A percentile compares a stretch with the other conserved stretches of the same genome.
phyloP scores from a whole-genome alignment of 2,329 filamentous ascomycete genomes.

The Nemania diffusa region DNA sequence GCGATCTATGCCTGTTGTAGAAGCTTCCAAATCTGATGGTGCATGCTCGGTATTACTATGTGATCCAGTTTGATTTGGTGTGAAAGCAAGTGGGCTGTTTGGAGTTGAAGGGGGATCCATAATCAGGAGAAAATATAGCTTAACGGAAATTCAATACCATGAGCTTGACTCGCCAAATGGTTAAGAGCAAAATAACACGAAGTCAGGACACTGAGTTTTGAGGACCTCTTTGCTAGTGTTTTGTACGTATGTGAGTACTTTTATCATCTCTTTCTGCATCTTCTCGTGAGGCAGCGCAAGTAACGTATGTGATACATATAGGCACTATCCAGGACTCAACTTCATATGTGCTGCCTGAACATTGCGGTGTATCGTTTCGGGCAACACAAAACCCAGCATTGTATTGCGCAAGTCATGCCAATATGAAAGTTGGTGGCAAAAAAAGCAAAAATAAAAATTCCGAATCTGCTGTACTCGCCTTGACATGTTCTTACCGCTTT shows the following conservation, averaged over 20 bases:
- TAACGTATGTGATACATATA: slow-evolving; percentile 13
- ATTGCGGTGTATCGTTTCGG: not conserved
- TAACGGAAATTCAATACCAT: not conserved
- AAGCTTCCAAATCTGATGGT: slow-evolving; percentile 13
- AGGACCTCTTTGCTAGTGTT: not conserved
- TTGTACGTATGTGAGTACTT: not conserved
- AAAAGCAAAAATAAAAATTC: slow-evolving; percentile 9
- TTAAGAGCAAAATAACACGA: not conserved
- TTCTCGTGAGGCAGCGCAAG: not conserved
- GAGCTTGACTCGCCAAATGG: not conserved
- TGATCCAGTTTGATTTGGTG: not conserved
- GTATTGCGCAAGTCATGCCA: not conserved
- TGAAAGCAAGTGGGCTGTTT: not conserved
- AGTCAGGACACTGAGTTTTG: too few species aligned
- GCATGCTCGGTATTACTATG: not conserved
- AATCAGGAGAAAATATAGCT: not conserved
- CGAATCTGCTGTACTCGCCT: slow-evolving; percentile 11
- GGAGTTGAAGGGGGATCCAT: slow-evolving; percentile 4
- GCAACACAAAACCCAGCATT: not conserved
- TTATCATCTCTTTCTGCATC: not conserved
- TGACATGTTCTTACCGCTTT: slow-evolving; percentile 16
- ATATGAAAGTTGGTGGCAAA: slow-evolving; percentile 17
- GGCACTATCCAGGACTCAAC: not conserved
- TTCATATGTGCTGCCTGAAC: not conserved
- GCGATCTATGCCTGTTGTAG: slow-evolving; percentile 19